A percentile compares a stretch with the other conserved stretches of the same genome.
phyloP scores from a whole-genome alignment of 768 basidiomycete genomes.

The Pulveroboletus sp. region DNA sequence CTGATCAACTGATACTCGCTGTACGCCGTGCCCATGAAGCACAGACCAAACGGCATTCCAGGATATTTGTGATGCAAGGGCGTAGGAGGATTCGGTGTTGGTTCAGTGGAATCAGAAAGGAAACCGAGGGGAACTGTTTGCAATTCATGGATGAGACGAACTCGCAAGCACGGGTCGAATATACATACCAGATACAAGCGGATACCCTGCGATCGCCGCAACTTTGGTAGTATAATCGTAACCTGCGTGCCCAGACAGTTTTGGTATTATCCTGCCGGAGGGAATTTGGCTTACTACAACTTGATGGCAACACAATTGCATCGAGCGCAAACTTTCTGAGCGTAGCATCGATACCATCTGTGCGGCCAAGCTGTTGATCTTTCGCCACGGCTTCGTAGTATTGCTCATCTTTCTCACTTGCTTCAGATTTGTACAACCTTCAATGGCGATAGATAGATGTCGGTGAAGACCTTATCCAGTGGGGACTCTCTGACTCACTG shows the following conservation, averaged over 20 bases:
- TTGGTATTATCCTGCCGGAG: not conserved
- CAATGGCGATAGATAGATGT: not conserved
- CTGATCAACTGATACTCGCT: conserved; percentile 40
- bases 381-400: conserved; percentile 43
- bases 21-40: conserved; percentile 43
- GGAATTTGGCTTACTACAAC: conserved; percentile 7
- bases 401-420: conserved; percentile 24
- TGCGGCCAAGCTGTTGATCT: conserved; percentile 44
- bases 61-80: conserved; percentile 33
- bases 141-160: conserved; percentile 24
- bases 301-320: conserved; percentile 47
- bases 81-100: conserved; percentile 29
- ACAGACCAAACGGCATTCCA: conserved; percentile 39
- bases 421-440: conserved; percentile 22
- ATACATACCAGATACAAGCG: conserved; percentile 30
- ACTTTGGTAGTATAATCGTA: conserved; percentile 26
- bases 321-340: conserved; percentile 44
- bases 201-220: conserved; percentile 35
- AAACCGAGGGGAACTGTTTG: conserved; percentile 38
- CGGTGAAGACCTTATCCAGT: not conserved
- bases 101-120: conserved; percentile 28
- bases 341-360: conserved; percentile 50
- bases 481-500: conserved; percentile 20
- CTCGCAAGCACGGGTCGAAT: not conserved
- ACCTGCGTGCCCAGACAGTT: conserved; percentile 6